Evolutionary conservation across 768 basidiomycete species (phyloP), one percentile per base, ranked within the genome.

Genomic region (Artomyces pyxidatus): DNA sequence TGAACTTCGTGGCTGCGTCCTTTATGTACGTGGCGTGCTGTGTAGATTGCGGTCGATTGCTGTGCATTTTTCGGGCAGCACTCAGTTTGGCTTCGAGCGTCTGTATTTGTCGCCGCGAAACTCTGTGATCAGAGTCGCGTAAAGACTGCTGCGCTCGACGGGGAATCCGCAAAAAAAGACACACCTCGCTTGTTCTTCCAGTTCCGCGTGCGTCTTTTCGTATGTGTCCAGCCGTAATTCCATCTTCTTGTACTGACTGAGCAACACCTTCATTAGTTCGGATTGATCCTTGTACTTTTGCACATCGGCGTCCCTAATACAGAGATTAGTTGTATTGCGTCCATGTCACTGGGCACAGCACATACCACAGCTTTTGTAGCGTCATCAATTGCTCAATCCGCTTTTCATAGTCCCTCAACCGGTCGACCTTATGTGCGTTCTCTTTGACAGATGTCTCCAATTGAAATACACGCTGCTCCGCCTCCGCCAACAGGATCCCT

Each of bases 371-470:
- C 44, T 76, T 74, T 59, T 90, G 86, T 59, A 85, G 76, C 48
- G 81, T 78, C 37, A 83, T 69, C 51, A 89, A 76, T 58, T 92
- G 87, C 45, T 88, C 83, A 39, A 95, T 89, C 57, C 88, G 84
- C n/a, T 69, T 71, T 61, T 96, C 92, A 56, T 93, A 95, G 63
- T 95, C 90, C 43, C 73, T 69, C 37, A 95, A 70, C 16, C 86
- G 77, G 52, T 83, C 80, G 11, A 95, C 77, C 61, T 93, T 93
- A 58, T 87, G 87, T 51, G 82, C 77, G 40, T 75, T 82, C 64
- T 88, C 88, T 58, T 88, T 86, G 55, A 76, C 73, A 58, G 83
- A 76, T 17, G 88, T 92, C 61, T 84, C 70, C 26, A 95, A 68
- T 45, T 78, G 73, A 58, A 86, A 87, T 1, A 88, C 78, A 22